A percentile compares a stretch with the other conserved stretches of the same genome.
These are phyloP conservation scores for Paragyromitra xinjiangensis DNA, from an alignment of 495 filamentous ascomycete species.

Conservation along the genomic window DNA sequence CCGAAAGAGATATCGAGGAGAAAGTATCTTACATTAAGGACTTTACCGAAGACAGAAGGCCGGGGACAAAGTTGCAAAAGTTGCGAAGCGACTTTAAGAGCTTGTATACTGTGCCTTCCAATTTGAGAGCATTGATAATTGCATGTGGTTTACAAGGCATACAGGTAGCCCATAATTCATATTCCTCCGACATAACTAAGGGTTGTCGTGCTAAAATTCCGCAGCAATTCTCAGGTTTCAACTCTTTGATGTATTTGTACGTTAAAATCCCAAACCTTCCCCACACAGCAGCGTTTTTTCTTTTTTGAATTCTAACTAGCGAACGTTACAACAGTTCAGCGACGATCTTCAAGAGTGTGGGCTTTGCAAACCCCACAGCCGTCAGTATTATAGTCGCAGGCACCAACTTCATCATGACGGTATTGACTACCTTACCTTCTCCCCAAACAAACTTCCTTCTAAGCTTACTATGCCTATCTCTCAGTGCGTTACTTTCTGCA, in stretches of 20 bases:
- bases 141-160: constrained; percentile 61
- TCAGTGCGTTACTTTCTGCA: constrained; percentile 62
- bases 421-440: constrained; percentile 7
- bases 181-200: background rate
- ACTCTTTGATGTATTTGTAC: constrained; percentile 89
- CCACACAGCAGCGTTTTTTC: background rate
- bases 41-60: constrained; percentile 62
- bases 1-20: constrained; percentile 42
- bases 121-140: constrained; percentile 63
- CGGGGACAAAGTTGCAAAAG: constrained; percentile 60
- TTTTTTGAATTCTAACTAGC: background rate
- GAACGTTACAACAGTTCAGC: constrained; percentile 61
- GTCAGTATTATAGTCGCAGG: constrained; percentile 64
- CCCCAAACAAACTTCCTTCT: background rate
- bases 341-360: constrained; percentile 65
- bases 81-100: constrained; percentile 61
- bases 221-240: constrained; percentile 91
- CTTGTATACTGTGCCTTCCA: constrained; percentile 61
- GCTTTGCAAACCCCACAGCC: constrained; percentile 64
- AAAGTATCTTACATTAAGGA: constrained; percentile 54
- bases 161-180: constrained; percentile 23
- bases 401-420: constrained; percentile 66
- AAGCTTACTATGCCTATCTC: background rate
- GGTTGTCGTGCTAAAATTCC: constrained; percentile 63
- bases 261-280: background rate